These are phyloP conservation scores for Myochromella boudieri DNA, from an alignment of 768 basidiomycete genomes.

Conservation along the genomic window DNA sequence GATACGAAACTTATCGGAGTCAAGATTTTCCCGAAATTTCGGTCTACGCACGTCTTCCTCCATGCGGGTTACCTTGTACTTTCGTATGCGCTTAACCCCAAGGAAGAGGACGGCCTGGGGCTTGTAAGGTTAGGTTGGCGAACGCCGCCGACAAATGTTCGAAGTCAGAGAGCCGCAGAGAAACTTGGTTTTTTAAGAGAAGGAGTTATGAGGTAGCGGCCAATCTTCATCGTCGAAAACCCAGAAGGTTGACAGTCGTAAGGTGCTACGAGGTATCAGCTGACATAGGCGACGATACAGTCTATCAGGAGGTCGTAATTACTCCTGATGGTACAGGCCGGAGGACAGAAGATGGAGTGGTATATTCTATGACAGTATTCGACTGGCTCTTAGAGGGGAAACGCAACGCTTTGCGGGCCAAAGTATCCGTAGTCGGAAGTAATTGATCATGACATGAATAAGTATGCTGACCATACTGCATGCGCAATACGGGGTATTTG, in stretches of 20 bases:
- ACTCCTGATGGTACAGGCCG: conserved; percentile 17
- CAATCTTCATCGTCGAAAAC: neutral
- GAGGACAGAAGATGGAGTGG: conserved; percentile 20
- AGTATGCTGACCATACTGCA: too few relatives aligned
- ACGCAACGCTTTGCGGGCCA: conserved; percentile 1
- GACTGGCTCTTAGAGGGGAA: conserved; percentile 19
- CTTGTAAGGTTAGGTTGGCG: conserved; percentile 21
- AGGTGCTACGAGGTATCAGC: conserved; percentile 22
- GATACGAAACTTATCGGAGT: conserved; percentile 19
- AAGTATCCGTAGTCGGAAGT: neutral
- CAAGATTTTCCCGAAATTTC: conserved; percentile 20
- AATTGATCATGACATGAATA: too few relatives aligned
- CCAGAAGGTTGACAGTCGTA: neutral
- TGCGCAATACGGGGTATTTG: too few relatives aligned
- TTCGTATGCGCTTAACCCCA: conserved; percentile 17
- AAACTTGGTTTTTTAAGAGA: conserved; percentile 17
- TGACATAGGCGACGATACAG: conserved; percentile 9
- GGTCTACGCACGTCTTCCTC: conserved; percentile 17
- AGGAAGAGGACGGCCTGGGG: conserved; percentile 13
- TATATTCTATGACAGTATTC: conserved; percentile 21
- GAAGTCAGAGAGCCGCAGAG: conserved; percentile 19
- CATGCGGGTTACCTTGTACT: conserved; percentile 18
- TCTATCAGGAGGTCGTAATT: conserved; percentile 10
- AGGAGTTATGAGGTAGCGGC: conserved; percentile 17
- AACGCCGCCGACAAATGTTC: conserved; percentile 17